Evolutionary conservation across 148 eudicot species (phyloP).

Genomic region (Rhododendron vialii): DNA sequence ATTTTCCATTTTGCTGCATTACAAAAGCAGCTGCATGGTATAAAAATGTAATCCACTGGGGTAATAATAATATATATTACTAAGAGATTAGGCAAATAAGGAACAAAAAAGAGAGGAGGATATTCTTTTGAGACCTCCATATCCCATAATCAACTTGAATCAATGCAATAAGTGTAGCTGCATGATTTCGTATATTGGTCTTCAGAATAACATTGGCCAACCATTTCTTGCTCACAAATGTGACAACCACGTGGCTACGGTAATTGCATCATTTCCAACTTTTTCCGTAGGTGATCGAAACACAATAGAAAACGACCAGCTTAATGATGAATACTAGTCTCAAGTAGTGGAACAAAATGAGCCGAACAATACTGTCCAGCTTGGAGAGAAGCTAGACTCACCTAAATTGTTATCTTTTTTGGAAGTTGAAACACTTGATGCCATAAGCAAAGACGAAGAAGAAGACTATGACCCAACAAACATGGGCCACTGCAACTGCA

Average conservation of each 20-base stretch:
- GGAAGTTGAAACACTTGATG: slow-evolving; percentile 41
- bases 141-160: background rate
- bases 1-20: background rate
- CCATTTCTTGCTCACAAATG: background rate
- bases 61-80: background rate
- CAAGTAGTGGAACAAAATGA: background rate
- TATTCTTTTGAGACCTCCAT: background rate
- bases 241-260: background rate
- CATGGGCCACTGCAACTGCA: slow-evolving; percentile 26
- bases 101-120: background rate
- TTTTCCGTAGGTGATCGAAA: background rate
- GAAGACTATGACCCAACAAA: slow-evolving; percentile 25
- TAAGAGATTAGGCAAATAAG: background rate
- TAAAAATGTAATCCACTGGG: background rate
- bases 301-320: background rate
- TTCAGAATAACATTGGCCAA: background rate
- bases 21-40: background rate
- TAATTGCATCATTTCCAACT: background rate
- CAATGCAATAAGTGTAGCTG: background rate
- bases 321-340: background rate
- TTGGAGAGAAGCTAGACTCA: background rate
- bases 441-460: background rate
- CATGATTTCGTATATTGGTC: background rate
- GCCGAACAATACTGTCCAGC: background rate
- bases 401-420: slow-evolving; percentile 23